Base-by-base conservation (phyloP, 2,329 filamentous ascomycete genomes). In the Colletotrichum somersetense region DNA sequence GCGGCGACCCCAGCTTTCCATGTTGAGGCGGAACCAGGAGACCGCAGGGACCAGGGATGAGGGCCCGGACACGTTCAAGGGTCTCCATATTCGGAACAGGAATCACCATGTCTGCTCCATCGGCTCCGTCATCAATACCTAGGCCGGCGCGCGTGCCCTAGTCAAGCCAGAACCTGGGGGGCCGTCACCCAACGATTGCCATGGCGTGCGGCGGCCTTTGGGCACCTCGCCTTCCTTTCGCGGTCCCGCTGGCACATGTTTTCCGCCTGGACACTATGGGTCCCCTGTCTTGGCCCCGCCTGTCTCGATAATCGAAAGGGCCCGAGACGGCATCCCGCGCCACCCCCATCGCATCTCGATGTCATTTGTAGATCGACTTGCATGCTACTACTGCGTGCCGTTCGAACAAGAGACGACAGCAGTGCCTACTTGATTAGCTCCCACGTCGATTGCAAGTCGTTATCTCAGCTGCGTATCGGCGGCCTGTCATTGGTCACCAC, bases 101-200 rank as follows among this genome's bases (percentile, higher is more conserved):
- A 68, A 59, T 35, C 30, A n/a, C 35, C 55, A 64, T 72, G 58
- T 58, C 53, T 69, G 33, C 58, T 69, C 46, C 59, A 35, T 64
- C 61, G 55, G 52, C 57, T 40, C 67, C 53, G 52, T 69, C 61
- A 44, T 55, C 62, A 26, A 72, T 65, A 68, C 44, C 58, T 65
- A 68, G 52, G 65, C 65, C 59, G 68, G 65, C 59, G 64, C 69
- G 66, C 64, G n/a, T n/a, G n/a, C n/a, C n/a, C n/a, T n/a, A n/a
- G n/a, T n/a, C n/a, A n/a, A n/a, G n/a, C n/a, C n/a, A n/a, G n/a
- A n/a, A n/a, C n/a, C n/a, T n/a, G n/a, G n/a, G n/a, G n/a, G n/a
- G n/a, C n/a, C n/a, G n/a, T n/a, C 69, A 72, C 65, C 46, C 69
- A 72, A 69, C 53, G 61, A 69, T 65, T 50, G 59, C 70, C 70